Evolutionary conservation across 441 rosid genomes (phyloP).

Genomic region (Kokia cookei): DNA sequence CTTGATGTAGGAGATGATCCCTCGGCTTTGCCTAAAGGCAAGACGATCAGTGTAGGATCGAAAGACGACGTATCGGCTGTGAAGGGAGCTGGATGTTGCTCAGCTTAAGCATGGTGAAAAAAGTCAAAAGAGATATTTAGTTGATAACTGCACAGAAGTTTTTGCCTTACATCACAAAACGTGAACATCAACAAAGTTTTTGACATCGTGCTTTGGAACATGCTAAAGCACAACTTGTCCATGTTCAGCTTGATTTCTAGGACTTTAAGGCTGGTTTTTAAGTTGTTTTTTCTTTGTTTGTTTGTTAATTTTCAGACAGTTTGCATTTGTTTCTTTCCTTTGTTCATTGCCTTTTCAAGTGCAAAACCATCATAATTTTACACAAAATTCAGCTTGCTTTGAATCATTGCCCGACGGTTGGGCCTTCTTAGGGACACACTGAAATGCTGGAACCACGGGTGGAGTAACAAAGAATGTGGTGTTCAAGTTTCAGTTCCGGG

Average conservation of each 20-base stretch:
- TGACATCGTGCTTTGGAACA: neutral
- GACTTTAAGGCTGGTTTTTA: neutral
- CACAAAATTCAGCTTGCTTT: neutral
- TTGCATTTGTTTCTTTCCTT: neutral
- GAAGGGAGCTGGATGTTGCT: slow-evolving; percentile 60
- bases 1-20: slow-evolving; percentile 64
- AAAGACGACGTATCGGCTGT: slow-evolving; percentile 62
- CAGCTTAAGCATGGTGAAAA: slow-evolving; percentile 30
- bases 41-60: slow-evolving; percentile 51
- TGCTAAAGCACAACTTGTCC: neutral
- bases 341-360: neutral
- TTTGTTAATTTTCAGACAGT: neutral
- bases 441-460: no score
- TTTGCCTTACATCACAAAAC: slow-evolving; percentile 5
- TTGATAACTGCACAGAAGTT: slow-evolving; percentile 18
- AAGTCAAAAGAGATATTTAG: neutral
- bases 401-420: neutral
- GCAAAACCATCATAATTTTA: slow-evolving; percentile 1
- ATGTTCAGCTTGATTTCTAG: neutral
- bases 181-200: neutral
- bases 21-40: slow-evolving; percentile 63
- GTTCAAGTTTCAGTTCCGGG: no score
- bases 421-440: neutral
- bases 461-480: no score
- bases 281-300: neutral